Evolutionary conservation across 1,284 basidiomycete species (phyloP), one percentile per base, ranked within the genome.

Genomic region (Trametes pubescens): DNA sequence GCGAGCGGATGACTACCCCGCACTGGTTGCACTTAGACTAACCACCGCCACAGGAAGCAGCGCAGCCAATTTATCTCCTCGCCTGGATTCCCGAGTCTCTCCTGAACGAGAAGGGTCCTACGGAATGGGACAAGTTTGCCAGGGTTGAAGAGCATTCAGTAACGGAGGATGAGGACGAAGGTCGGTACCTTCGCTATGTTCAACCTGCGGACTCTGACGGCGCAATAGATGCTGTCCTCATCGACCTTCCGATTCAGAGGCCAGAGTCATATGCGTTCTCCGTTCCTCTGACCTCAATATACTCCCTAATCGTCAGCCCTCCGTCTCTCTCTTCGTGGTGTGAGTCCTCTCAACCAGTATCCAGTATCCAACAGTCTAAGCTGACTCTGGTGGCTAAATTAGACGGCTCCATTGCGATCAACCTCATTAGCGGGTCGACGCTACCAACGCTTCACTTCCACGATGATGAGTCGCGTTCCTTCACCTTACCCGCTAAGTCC

Each of bases 241-340:
- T 93, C 66, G 91, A 92, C 71, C 82, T 92, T 59, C 92, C 92
- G 32, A 84, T 84, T 0, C 87, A 88, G 69, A 80, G 90, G 58
- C 90, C 93, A 8, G 93, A 96, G 75, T 93, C 93, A 22, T 98
- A 98, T 74, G 95, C 97, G 1, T 99, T 99, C 80, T 97, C 95
- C 18, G 89, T 98, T 0, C 93, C 96, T 2, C 74, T 99, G 52
- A 88, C 91, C 0, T 91, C 91, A 18, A 88, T 99, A 68, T 98
- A 99, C 77, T 97, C 95, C 22, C 83, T 99, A 55, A 83, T 95
- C 52, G 90, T 97, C 0, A 88, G 92, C 68, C 90, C 93, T 0
- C 95, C 94, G 1, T 90, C 91, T 0, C 79, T 96, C 16, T 91
- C 92, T 2, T 93, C 92, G 4, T 97, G 95, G 95, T 90, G 94